Evolutionary conservation across 495 filamentous ascomycete species (phyloP).

Genomic region (Lasiosphaeria ovina): DNA sequence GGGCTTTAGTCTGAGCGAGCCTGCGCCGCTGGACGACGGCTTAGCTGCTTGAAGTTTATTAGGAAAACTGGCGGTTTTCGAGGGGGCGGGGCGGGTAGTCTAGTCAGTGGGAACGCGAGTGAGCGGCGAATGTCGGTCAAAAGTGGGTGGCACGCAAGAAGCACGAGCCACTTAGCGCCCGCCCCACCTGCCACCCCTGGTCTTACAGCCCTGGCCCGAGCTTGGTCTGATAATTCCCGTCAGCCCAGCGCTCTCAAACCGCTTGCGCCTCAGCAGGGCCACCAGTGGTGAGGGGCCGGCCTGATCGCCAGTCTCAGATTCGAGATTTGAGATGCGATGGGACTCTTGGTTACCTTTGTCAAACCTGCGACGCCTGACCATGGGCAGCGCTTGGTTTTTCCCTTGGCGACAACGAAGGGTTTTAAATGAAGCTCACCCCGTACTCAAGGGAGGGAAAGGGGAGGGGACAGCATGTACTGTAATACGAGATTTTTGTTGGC

Average conservation of each 20-base stretch:
- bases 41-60: neutral
- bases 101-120: neutral
- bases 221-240: slow-evolving; percentile 17
- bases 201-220: slow-evolving; percentile 14
- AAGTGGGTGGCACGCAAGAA: neutral
- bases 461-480: no score
- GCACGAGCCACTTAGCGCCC: slow-evolving; percentile 4
- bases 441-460: no score
- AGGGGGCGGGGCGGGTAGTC: neutral
- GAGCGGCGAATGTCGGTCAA: neutral
- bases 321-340: slow-evolving; percentile 12
- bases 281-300: slow-evolving; percentile 13
- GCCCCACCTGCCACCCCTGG: neutral
- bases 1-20: no score
- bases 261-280: slow-evolving; percentile 31
- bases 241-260: slow-evolving; percentile 27
- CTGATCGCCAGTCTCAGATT: slow-evolving; percentile 28
- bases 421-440: neutral
- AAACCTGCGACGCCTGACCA: slow-evolving; percentile 5
- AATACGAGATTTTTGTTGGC: no score
- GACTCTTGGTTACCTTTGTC: neutral
- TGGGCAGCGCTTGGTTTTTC: neutral
- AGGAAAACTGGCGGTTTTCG: neutral
- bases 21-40: slow-evolving; percentile 3
- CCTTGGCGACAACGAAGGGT: neutral